Base-by-base conservation (phyloP, 768 basidiomycete genomes). In the Xerocomellus amylosporus region DNA sequence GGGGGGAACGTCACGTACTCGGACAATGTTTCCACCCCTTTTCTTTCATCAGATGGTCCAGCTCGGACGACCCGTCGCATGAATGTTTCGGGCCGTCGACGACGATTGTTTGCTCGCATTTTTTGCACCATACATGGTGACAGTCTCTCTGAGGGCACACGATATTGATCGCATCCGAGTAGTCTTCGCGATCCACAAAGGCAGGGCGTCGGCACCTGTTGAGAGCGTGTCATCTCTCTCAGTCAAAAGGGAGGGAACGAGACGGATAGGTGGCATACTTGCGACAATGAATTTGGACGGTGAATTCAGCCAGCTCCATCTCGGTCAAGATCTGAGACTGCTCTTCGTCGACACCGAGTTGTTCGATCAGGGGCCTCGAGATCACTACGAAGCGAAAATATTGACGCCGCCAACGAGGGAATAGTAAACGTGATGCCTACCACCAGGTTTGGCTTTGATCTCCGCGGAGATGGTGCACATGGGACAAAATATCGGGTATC, bases 21-120 rank as follows among this genome's bases (percentile, higher is more conserved):
- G 86, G 82, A 63, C 86, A 87, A 49, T 77, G 75, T 55, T 80
- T 82, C 86, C 85, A 87, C 7, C 84, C 84, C n/a, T 74, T 68
- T 59, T 72, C 57, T 36, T 70, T 64, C 80, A 85, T 82, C 41
- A 84, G 54, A 47, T 76, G 68, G 5, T 77, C 74, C 8, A 86
- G 72, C 59, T 86, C 85, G 2, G 73, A 73, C 13, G 79, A 73
- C 5, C 81, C 83, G 53, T 85, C 84, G 64, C 85, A 87, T 0
- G 80, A 80, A 63, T 85, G 82, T 50, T 71, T 68, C 13, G 73
- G 75, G 7, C 73, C 76, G 17, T 64, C 69, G 12, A 68, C 20
- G 7, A 56, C 50, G 46, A 75, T 56, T 56, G 67, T 39, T 52
- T 81, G 78, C 28, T 77, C 77, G 67, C 85, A 87, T 30, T 67